These are phyloP conservation scores for Sporobolus alterniflorus DNA, from an alignment of 202 grass and related monocot genomes.

Conservation along the genomic window DNA sequence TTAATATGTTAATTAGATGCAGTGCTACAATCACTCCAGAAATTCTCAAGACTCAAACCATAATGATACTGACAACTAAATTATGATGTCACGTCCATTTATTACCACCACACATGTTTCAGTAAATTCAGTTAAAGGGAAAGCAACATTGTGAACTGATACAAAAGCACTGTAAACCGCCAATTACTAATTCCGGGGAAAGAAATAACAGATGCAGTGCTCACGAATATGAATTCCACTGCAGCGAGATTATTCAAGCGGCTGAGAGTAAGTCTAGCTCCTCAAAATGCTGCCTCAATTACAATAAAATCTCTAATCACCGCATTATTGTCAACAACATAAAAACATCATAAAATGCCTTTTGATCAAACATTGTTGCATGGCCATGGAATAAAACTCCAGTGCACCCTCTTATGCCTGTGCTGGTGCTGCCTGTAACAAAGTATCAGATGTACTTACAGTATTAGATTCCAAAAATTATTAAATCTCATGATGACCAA, in stretches of 20 bases:
- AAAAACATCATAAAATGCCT: background rate
- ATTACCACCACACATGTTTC: too few relatives aligned
- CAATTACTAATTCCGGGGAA: background rate
- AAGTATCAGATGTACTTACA: background rate
- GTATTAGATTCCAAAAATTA: background rate
- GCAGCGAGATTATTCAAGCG: constrained; percentile 41
- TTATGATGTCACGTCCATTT: too few relatives aligned
- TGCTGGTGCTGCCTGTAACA: constrained; percentile 39
- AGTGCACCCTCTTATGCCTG: background rate
- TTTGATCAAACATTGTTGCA: constrained; percentile 22
- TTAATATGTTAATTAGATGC: too few relatives aligned
- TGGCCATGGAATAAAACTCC: background rate
- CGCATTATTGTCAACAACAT: constrained; percentile 32
- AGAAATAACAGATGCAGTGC: constrained; percentile 1
- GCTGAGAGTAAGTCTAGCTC: constrained; percentile 9
- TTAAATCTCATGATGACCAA: background rate
- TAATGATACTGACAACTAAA: too few relatives aligned
- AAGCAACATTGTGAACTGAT: too few relatives aligned
- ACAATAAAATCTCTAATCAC: constrained; percentile 19
- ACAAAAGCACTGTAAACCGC: too few relatives aligned
- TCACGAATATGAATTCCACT: constrained; percentile 13
- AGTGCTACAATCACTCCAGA: too few relatives aligned
- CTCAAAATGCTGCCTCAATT: constrained; percentile 29
- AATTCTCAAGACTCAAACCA: too few relatives aligned
- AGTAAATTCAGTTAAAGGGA: too few relatives aligned